Evolutionary conservation across 805 yeast genomes (phyloP).

Genomic region (Lipomyces yamadae): DNA sequence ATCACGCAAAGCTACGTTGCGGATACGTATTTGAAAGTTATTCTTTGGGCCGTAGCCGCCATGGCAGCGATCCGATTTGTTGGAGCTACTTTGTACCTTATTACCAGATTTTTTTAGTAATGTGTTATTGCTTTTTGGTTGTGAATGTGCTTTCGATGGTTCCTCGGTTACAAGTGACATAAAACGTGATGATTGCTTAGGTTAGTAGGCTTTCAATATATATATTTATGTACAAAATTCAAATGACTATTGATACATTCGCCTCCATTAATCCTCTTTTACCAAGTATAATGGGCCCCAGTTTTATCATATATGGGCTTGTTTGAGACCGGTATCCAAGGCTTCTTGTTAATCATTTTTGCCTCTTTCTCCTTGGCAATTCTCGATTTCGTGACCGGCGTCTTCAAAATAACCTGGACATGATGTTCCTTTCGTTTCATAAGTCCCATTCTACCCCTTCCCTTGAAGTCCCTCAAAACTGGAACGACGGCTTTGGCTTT

Average conservation of each 20-base stretch:
- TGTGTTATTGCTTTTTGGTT: not conserved
- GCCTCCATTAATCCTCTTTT: constrained; percentile 1
- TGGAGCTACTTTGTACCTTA: constrained; percentile 70
- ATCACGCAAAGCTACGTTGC: constrained; percentile 18
- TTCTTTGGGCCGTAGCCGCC: constrained; percentile 91
- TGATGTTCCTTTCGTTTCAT: constrained; percentile 78
- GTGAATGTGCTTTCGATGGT: not conserved
- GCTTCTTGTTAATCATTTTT: constrained; percentile 56
- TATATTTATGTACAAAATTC: not conserved
- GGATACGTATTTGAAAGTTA: constrained; percentile 71
- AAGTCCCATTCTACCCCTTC: constrained; percentile 87
- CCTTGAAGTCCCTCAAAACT: constrained; percentile 78
- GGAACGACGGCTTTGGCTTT: constrained; percentile 57
- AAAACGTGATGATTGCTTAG: not conserved
- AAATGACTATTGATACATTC: not conserved
- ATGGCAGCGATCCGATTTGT: constrained; percentile 82
- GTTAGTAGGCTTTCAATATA: not conserved
- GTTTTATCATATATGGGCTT: constrained; percentile 49
- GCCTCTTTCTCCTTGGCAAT: constrained; percentile 61
- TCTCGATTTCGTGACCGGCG: constrained; percentile 66
- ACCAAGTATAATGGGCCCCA: constrained; percentile 48
- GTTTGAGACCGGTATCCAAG: constrained; percentile 51
- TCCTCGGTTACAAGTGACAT: not conserved
- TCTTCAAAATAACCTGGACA: constrained; percentile 74
- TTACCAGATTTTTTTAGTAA: constrained; percentile 43